Evolutionary conservation across 2,329 filamentous ascomycete species (phyloP).

Genomic region (Triangularia setosa): DNA sequence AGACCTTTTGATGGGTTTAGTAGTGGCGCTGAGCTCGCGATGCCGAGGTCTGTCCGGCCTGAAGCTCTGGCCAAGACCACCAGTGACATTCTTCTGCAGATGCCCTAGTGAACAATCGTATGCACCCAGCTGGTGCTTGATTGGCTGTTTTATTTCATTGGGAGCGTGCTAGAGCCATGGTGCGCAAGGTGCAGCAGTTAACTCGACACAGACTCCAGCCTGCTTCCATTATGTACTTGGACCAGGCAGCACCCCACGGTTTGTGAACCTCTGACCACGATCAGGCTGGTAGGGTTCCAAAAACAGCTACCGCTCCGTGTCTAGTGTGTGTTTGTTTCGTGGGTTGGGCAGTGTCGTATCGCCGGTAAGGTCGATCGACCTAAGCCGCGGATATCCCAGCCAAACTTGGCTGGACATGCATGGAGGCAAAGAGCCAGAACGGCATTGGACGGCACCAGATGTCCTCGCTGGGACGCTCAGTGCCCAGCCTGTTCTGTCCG

Average conservation of each 20-base stretch:
- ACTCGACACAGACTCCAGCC: not conserved
- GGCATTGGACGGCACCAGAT: not conserved
- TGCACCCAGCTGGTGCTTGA: constrained; percentile 1
- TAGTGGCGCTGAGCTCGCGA: not conserved
- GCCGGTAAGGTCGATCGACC: constrained; percentile 1
- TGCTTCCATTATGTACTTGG: not conserved
- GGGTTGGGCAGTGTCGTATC: constrained; percentile 7
- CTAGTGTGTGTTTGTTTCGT: not conserved
- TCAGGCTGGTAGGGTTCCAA: not conserved
- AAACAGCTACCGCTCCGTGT: constrained; percentile 2
- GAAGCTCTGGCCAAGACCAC: not conserved
- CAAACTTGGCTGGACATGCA: not conserved
- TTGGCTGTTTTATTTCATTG: constrained; percentile 9
- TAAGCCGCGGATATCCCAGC: constrained; percentile 18
- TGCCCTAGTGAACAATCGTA: not conserved
- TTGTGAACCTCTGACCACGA: constrained; percentile 4
- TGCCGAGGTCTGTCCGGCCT: constrained; percentile 10
- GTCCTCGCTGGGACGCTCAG: not conserved
- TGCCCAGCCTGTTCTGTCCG: not conserved
- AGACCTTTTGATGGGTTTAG: not conserved
- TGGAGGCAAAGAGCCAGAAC: not conserved
- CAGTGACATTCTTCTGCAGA: not conserved
- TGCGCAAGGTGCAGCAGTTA: no score
- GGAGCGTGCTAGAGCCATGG: not conserved
- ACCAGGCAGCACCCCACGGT: not conserved